A percentile compares a stretch with the other conserved stretches of the same genome.
phyloP scores from a whole-genome alignment of 176 grass and related monocot species.

The Raddia distichophylla region DNA sequence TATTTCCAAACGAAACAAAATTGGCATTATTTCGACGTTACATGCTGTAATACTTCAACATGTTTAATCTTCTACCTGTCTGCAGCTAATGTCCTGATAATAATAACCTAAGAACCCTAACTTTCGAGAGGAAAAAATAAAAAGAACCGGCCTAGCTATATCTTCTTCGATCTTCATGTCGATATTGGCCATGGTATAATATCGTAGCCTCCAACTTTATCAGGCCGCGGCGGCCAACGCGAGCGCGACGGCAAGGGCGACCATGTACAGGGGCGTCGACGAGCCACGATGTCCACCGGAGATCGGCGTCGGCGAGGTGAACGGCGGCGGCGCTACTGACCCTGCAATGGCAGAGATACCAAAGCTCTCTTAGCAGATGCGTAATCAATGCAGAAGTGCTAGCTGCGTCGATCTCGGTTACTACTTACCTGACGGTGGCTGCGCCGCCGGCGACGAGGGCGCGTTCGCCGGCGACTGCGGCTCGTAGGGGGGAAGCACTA shows the following conservation, averaged over 20 bases:
- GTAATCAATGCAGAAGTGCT: neutral
- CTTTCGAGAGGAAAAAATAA: no score
- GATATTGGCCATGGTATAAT: no score
- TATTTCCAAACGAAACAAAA: neutral
- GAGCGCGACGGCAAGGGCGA: neutral
- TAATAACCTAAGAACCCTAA: neutral
- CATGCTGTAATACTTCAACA: neutral
- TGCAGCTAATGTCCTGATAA: neutral
- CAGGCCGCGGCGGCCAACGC: neutral
- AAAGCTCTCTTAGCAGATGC: neutral
- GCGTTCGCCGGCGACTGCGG: neutral
- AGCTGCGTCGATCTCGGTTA: neutral
- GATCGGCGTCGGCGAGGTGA: neutral
- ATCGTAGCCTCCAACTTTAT: neutral
- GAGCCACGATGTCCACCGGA: neutral
- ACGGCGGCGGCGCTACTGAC: neutral
- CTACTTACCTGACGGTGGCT: conserved; percentile 40
- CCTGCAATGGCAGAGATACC: neutral
- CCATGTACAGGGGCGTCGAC: neutral
- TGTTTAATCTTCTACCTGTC: neutral
- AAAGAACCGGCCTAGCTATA: no score
- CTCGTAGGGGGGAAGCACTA: conserved; percentile 45
- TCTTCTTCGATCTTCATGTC: no score
- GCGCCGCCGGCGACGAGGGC: neutral
- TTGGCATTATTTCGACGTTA: neutral